These are phyloP conservation scores for Pestalotiopsis sp. DNA, from an alignment of 2,329 filamentous ascomycete genomes.

Conservation along the genomic window DNA sequence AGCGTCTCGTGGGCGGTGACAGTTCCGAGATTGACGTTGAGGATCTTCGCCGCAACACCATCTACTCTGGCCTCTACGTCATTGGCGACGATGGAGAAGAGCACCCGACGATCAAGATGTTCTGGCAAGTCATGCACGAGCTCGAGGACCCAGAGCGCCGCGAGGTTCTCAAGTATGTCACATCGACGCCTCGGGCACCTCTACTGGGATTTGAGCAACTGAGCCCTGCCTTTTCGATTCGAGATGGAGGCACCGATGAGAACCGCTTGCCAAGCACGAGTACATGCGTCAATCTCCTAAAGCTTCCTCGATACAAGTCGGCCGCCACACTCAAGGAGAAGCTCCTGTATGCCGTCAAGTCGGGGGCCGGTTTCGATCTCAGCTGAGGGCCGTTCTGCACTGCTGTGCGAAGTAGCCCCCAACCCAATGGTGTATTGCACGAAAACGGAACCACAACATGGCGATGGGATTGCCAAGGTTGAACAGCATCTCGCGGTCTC, in stretches of 20 bases:
- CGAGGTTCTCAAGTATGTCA: constrained; percentile 94
- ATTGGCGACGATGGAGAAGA: constrained; percentile 89
- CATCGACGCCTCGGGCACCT: constrained; percentile 87
- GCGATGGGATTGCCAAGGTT: background rate
- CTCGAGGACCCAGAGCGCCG: constrained; percentile 78
- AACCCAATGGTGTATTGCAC: background rate
- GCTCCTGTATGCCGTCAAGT: constrained; percentile 85
- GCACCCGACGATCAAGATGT: constrained; percentile 81
- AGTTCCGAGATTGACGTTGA: constrained; percentile 83
- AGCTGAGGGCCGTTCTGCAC: constrained; percentile 42
- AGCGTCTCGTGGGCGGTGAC: constrained; percentile 90
- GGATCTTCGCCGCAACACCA: constrained; percentile 81
- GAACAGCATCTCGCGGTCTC: background rate
- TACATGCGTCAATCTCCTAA: constrained; percentile 93
- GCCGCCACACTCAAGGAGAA: constrained; percentile 72
- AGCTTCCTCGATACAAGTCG: constrained; percentile 80
- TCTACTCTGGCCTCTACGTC: constrained; percentile 84
- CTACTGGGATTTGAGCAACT: constrained; percentile 86
- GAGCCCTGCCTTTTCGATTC: constrained; percentile 84
- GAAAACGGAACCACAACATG: background rate
- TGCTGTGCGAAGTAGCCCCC: background rate
- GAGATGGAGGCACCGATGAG: constrained; percentile 79
- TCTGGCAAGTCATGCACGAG: constrained; percentile 86
- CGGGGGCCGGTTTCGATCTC: constrained; percentile 90
- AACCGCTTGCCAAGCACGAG: constrained; percentile 86